Conservation (phyloP, 108 stramenopile species). For the Nitzschia sp. region DNA sequence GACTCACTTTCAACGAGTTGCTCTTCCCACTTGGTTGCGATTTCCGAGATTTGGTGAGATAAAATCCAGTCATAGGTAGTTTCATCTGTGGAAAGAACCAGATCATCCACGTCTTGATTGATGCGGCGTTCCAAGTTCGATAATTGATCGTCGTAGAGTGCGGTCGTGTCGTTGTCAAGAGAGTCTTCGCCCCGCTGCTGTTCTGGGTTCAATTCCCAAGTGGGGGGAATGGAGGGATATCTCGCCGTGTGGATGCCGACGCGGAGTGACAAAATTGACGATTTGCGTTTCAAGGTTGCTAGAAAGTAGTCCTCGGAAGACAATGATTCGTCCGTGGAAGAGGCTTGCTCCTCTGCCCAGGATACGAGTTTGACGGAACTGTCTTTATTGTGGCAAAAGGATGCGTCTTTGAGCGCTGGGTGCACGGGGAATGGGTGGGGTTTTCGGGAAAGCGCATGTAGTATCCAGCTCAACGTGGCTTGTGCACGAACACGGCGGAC, state of each 20-base stretch:
- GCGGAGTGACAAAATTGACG: slow-evolving; percentile 38
- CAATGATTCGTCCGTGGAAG: background rate
- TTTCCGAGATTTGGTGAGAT: slow-evolving; percentile 51
- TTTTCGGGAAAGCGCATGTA: slow-evolving; percentile 25
- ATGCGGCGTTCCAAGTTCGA: slow-evolving; percentile 49
- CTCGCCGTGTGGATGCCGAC: slow-evolving; percentile 47
- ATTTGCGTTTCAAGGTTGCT: slow-evolving; percentile 47
- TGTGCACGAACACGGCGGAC: slow-evolving; percentile 59
- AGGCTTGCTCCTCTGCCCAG: slow-evolving; percentile 28
- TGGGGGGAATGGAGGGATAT: slow-evolving; percentile 60
- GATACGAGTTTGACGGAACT: slow-evolving; percentile 34
- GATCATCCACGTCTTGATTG: slow-evolving; percentile 51
- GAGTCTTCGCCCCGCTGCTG: slow-evolving; percentile 27
- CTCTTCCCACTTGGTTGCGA: slow-evolving; percentile 21
- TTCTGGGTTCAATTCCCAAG: slow-evolving; percentile 52
- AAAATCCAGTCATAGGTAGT: slow-evolving; percentile 75
- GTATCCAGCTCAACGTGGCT: slow-evolving; percentile 43
- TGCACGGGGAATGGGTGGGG: slow-evolving; percentile 18
- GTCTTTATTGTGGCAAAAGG: slow-evolving; percentile 7
- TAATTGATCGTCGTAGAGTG: slow-evolving; percentile 46
- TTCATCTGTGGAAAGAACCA: slow-evolving; percentile 48
- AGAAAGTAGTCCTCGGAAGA: background rate
- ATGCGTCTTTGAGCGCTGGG: slow-evolving; percentile 9
- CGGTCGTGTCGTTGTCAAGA: slow-evolving; percentile 17
- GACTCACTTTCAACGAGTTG: background rate